A percentile compares a stretch with the other conserved stretches of the same genome.
phyloP scores from a whole-genome alignment of 1,139 yeast species.

The Debaryomyces robertsiae region DNA sequence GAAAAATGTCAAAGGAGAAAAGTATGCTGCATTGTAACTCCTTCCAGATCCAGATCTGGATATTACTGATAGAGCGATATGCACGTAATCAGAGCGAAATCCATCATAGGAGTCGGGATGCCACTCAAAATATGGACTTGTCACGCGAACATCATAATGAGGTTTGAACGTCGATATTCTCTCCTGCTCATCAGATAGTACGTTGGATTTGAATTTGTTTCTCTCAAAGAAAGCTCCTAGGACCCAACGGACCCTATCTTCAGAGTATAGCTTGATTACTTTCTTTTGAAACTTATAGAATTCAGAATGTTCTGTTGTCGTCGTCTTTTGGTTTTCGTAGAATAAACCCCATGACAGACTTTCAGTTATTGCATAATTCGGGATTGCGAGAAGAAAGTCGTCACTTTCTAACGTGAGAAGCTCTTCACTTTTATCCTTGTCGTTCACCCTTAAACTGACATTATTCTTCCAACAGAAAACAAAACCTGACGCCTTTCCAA shows the following conservation, averaged over 20 bases:
- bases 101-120: constrained; percentile 76
- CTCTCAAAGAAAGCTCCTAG: constrained; percentile 47
- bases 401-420: constrained; percentile 67
- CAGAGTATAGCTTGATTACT: constrained; percentile 42
- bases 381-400: constrained; percentile 68
- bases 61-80: constrained; percentile 63
- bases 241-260: constrained; percentile 45
- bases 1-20: constrained; percentile 67
- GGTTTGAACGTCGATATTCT: constrained; percentile 38
- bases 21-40: constrained; percentile 70
- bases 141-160: constrained; percentile 46
- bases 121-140: constrained; percentile 41
- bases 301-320: constrained; percentile 27
- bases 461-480: constrained; percentile 75
- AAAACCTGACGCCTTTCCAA: constrained; percentile 77
- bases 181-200: constrained; percentile 34
- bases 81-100: constrained; percentile 77
- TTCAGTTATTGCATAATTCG: constrained; percentile 46
- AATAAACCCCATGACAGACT: constrained; percentile 41
- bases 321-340: constrained; percentile 18
- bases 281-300: constrained; percentile 38
- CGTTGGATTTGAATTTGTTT: constrained; percentile 24
- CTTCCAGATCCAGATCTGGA: constrained; percentile 36
- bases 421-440: constrained; percentile 60
- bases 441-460: constrained; percentile 62